Conservation (phyloP, 73 alveolate species). For the Paramecium caudatum region DNA sequence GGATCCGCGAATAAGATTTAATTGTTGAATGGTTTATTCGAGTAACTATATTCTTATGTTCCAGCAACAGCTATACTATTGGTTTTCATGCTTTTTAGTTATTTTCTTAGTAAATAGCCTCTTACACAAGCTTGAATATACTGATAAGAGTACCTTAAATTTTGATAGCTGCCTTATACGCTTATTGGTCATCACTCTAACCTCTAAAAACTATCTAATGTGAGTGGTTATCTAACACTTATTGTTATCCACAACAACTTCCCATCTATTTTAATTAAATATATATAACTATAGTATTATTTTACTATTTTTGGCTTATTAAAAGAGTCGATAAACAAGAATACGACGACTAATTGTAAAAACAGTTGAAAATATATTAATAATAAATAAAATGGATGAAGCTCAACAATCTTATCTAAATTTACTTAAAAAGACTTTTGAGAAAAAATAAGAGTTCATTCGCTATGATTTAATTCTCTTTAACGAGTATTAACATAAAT, state of each 20-base stretch:
- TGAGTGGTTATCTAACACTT: not conserved
- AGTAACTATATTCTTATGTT: not conserved
- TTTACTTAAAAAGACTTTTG: constrained; percentile 46
- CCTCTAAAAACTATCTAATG: not conserved
- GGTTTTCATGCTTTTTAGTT: not conserved
- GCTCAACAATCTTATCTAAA: constrained; percentile 7
- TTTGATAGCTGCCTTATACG: not conserved
- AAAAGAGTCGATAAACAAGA: no score
- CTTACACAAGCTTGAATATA: not conserved
- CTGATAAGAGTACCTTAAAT: not conserved
- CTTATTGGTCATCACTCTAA: not conserved
- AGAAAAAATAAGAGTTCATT: constrained; percentile 31
- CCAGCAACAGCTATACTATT: not conserved
- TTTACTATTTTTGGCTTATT: no score
- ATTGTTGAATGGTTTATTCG: not conserved
- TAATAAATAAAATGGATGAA: constrained; percentile 33
- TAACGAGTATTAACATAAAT: not conserved
- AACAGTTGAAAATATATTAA: no score
- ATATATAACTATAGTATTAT: no score
- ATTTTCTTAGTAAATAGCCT: constrained; percentile 3
- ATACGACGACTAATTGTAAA: no score
- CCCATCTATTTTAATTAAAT: constrained; percentile 19
- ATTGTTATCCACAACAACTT: constrained; percentile 4
- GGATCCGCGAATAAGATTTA: not conserved
- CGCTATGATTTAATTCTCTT: constrained; percentile 15